Percentiles rank a stretch among this genome's conserved stretches.
Evolutionary conservation across 2,329 filamentous ascomycete genomes (phyloP).

Genomic region (Capronia coronata): DNA sequence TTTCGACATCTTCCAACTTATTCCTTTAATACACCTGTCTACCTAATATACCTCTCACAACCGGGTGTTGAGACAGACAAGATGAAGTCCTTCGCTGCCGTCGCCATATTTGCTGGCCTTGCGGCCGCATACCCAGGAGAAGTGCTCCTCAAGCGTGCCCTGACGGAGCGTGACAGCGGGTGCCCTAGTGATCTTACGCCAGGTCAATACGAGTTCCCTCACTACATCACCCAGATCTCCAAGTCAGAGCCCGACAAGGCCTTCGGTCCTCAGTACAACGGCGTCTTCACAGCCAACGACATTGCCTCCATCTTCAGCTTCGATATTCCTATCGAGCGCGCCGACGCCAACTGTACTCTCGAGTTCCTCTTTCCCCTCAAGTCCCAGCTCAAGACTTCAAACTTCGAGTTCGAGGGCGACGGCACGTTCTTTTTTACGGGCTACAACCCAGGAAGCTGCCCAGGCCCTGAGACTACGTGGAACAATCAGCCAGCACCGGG

Average conservation of each 20-base stretch:
- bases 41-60: not conserved
- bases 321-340: conserved; percentile 51
- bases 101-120: conserved; percentile 37
- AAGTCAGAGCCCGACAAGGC: conserved; percentile 47
- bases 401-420: conserved; percentile 49
- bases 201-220: conserved; percentile 51
- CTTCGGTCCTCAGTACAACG: conserved; percentile 51
- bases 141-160: conserved; percentile 39
- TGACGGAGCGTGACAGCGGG: conserved; percentile 33
- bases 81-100: conserved; percentile 38
- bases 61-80: conserved; percentile 16
- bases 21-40: not conserved
- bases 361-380: conserved; percentile 59
- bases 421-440: conserved; percentile 50
- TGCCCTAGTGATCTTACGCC: conserved; percentile 43
- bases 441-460: conserved; percentile 43
- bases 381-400: conserved; percentile 53
- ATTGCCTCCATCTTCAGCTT: conserved; percentile 63
- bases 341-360: conserved; percentile 56
- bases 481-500: conserved; percentile 46
- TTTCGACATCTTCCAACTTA: not conserved
- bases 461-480: conserved; percentile 46
- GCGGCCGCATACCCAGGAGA: conserved; percentile 39
- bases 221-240: conserved; percentile 58
- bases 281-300: conserved; percentile 47